Evolutionary conservation across 352 stramenopile genomes (phyloP), one percentile per base, ranked within the genome.

Genomic region (Pythium grandisporangium): DNA sequence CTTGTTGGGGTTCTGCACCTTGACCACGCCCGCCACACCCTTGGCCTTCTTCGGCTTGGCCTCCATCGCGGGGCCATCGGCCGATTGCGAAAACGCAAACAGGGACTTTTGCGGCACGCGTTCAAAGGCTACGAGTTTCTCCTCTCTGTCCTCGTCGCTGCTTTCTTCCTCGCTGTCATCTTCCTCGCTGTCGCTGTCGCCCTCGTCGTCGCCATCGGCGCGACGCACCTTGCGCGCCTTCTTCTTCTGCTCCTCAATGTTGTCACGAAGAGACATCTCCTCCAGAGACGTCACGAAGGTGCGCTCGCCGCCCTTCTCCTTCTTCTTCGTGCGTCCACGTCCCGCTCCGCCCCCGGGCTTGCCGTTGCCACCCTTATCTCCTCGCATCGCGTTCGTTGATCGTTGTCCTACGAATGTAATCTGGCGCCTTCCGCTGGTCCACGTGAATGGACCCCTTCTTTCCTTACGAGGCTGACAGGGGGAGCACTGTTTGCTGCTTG

Each of bases 231-330:
- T 86, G 48, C 80, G 77, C 46, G 68, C 71, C 39, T 55, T 63
- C 47, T 71, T 50, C 49, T 84, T 86, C 55, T 77, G 50, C 61
- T 87, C 75, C 50, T 91, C 73, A 37, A 83, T 55, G 42, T 65
- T 58, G 53, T 91, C 67, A 38, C 81, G 77, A 43, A 74, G 43
- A 48, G 61, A 74, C 58, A 94, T 84, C 46, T 94, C 81, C 65
- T 94, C 81, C 17, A 78, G 55, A 21, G 76, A 90, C 44, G 74
- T 85, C 47, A 94, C 81, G 48, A 91, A 88, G 49, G 69, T 87
- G 24, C 76, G 76, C 17, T 67, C 46, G 14, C 61, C 70, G 53
- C 77, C 79, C 52, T 90, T 88, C 51, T 88, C 74, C 35, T 34
- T 30, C 16, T 74, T 83, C 51, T 82, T 83, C n/a, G n/a, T n/a